Evolutionary conservation across 768 basidiomycete species (phyloP), one percentile per base, ranked within the genome.

Genomic region (Vishniacozyma victoriae): DNA sequence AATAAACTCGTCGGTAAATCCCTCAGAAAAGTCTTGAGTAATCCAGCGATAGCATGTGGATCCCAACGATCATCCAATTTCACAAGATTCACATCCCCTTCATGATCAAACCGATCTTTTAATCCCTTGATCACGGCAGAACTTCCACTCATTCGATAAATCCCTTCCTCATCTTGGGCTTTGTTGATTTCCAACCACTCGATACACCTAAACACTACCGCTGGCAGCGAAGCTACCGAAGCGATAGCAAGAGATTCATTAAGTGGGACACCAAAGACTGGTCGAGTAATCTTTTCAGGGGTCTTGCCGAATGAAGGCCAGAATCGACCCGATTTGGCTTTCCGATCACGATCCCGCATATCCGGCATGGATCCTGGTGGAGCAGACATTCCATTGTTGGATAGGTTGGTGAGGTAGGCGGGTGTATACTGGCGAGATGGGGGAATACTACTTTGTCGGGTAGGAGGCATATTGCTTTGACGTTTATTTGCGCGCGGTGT

Each of bases 91-190:
- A 96, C 79, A 71, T 99, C 95, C n/a, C 92, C 93, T 76, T 99
- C 95, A 53, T 76, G 70, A 67, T 99, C 96, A 75, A 97, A 99
- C 51, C 83, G 81, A 67, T 97, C 95, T 66, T 85, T 89, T 36
- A 99, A 76, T 43, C 76, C 81, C 75, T 95, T 95, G 76, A 97
- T 91, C 48, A 93, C 90, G 26, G 90, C 86, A 55, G 89, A 87
- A 70, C 88, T 91, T 19, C 92, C 92, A 66, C 86, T 91, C 51
- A 99, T 75, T 50, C 95, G 83, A 74, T 96, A 99, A 51, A 99
- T 93, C 26, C 95, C 95, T 73, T 99, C 95, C 66, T 99, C 95
- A 58, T 87, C 82, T 53, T 96, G 88, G 18, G 95, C 93, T 69
- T 87, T 80, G 76, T 92, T 92, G 16, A 82, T 80, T 75, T 97